Base-by-base conservation (phyloP, 805 yeast genomes). In the Kuraishia hungarica region DNA sequence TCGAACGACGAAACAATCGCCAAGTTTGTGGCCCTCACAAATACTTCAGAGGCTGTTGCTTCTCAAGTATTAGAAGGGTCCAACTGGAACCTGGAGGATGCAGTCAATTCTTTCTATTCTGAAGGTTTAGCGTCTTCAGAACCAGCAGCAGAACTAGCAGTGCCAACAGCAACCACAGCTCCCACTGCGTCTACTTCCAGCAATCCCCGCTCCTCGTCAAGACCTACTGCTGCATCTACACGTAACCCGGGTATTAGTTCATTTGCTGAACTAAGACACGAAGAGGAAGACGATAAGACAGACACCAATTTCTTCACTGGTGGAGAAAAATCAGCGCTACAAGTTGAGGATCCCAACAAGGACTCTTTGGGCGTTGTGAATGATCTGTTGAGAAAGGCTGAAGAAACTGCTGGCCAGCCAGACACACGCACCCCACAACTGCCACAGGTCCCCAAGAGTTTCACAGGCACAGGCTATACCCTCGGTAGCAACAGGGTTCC, bases 271-370 rank as follows among this genome's bases (percentile, higher is more conserved):
- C 49, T 71, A 13, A 64, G 66, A 52, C 68, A 67, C 2, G 71
- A 65, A 10, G 71, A 66, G 17, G 72, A 64, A 10, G 67, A 67
- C 39, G 70, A 67, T 39, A 73, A 71, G 22, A 64, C 67, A 17
- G 74, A 77, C 26, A 60, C 58, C 62, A 77, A 67, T 62, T 71
- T 63, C 67, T 81, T 67, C 60, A 78, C 84, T 2, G 85, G 85
- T 15, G 85, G 85, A 54, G 92, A 87, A 66, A 87, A 88, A 56
- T 86, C 92, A 1, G 94, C 84, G 3, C 72, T 88, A 59, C 87
- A 86, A 66, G 92, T 88, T 21, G 89, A 89, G 61, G 87, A 87
- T 63, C 94, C 94, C 23, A 71, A 73, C 53, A 72, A 69, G 52
- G 67, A 65, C 58, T 70, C 76, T 51, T 72, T 73, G 62, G 77